Conservation (phyloP, 495 filamentous ascomycete species). For the Talaromyces nanjingensis region DNA sequence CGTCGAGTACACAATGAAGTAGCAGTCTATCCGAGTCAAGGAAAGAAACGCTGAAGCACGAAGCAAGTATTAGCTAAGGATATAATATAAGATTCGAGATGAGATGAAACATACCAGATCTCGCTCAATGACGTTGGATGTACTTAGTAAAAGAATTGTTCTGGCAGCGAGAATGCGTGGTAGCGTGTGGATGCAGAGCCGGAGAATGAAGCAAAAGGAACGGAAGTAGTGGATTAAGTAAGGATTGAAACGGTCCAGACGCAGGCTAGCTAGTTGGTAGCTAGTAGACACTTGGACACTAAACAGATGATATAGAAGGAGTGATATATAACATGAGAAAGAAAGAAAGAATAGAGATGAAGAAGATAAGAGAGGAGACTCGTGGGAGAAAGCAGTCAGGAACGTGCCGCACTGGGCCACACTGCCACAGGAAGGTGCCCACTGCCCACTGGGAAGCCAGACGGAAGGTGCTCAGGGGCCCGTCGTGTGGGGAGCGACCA, state of each 20-base stretch:
- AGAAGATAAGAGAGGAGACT: conserved; percentile 7
- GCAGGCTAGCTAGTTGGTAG: background rate
- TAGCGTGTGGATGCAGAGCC: background rate
- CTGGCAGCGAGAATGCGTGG: background rate
- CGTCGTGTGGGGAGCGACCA: background rate
- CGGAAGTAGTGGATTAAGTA: background rate
- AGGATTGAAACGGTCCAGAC: background rate
- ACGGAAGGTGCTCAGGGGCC: too few species aligned
- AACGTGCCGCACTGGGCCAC: background rate
- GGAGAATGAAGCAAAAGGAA: background rate
- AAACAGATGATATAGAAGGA: conserved; percentile 3
- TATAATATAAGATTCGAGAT: background rate
- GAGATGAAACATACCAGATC: background rate
- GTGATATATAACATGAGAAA: background rate
- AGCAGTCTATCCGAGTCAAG: background rate
- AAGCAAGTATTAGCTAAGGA: background rate
- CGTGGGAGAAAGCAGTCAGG: conserved; percentile 10
- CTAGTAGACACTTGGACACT: background rate
- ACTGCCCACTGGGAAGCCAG: background rate
- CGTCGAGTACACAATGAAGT: background rate
- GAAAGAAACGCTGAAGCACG: background rate
- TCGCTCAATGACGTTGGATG: background rate
- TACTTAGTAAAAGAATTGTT: background rate
- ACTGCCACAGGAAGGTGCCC: background rate
- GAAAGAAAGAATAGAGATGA: conserved; percentile 4